Base-by-base conservation (phyloP, 148 eudicot genomes). In the Cornus kousa region DNA sequence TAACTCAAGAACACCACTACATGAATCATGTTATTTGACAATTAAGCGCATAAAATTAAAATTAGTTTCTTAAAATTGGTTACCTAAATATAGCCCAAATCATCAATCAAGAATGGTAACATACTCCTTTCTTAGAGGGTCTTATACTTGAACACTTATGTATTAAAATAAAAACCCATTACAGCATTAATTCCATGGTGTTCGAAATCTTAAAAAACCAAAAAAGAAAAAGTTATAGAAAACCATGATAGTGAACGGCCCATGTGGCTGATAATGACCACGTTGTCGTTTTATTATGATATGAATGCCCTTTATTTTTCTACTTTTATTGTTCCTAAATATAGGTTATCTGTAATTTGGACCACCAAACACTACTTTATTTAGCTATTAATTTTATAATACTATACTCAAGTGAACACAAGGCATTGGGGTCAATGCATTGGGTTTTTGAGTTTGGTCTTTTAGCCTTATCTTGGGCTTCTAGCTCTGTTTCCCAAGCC, bases 221-320 rank as follows among this genome's bases (percentile, higher is more conserved):
- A 39, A 70, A 39, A 70, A 8, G 55, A 48, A 46, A 23, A 72
- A 48, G 60, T 72, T 72, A 24, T 24, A 72, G 35, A 72, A 48
- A 40, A 72, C 22, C 1, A 23, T 72, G 32, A 48, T 69, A 40
- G n/a, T 46, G 57, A 71, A 24, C 55, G 32, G 22, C 74, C 35
- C 74, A 72, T 24, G 74, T 72, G 74, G 74, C 60, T 48, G 74
- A 72, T 46, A n/a, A 72, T 72, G 60, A 28, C 57, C 28, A 28
- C 13, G 0, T 72, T 72, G 74, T 72, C 74, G 60, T 72, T 22
- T 72, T 48, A 48, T 72, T 72, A 48, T 72, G 62, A 72, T 40
- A 70, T 35, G 31, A 14, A 22, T 20, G 55, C 28, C 5, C 28
- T 43, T 17, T 70, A 28, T 5, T 23, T 48, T 72, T 72, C 65